These are phyloP conservation scores for Penicillium lagena DNA, from an alignment of 495 filamentous ascomycete genomes.

Conservation along the genomic window DNA sequence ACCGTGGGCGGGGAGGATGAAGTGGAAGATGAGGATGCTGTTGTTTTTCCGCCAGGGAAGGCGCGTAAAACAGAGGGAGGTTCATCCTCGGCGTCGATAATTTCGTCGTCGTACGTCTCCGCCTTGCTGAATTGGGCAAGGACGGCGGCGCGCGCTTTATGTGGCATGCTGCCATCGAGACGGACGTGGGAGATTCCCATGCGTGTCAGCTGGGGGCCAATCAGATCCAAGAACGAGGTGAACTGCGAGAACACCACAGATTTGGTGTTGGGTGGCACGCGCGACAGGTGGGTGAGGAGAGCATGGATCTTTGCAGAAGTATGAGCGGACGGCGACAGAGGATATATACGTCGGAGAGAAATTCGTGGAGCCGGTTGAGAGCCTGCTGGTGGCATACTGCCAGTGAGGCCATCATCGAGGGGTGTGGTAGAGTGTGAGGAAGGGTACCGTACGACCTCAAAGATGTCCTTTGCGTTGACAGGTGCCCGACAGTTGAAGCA, in stretches of 20 bases:
- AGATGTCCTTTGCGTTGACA: constrained; percentile 77
- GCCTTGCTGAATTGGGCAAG: constrained; percentile 59
- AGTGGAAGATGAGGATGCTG: constrained; percentile 18
- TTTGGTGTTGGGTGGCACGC: constrained; percentile 67
- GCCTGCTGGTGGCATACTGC: constrained; percentile 21
- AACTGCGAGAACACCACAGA: constrained; percentile 95
- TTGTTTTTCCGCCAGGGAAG: too few species aligned
- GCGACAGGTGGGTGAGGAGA: constrained; percentile 66
- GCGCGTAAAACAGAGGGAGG: constrained; percentile 6
- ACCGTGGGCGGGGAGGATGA: constrained; percentile 34
- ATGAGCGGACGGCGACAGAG: constrained; percentile 51
- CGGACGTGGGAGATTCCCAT: constrained; percentile 73
- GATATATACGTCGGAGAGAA: constrained; percentile 71
- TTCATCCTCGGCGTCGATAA: constrained; percentile 23
- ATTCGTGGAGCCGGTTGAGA: constrained; percentile 53
- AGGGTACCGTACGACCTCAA: constrained; percentile 70
- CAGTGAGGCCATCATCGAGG: constrained; percentile 24
- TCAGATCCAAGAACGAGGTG: constrained; percentile 89
- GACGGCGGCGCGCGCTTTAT: constrained; percentile 73
- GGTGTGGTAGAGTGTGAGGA: constrained; percentile 18
- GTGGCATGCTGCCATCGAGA: constrained; percentile 84
- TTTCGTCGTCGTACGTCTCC: constrained; percentile 33
- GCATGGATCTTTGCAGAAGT: constrained; percentile 80
- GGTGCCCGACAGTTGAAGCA: constrained; percentile 87
- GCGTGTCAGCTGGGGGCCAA: constrained; percentile 66